Conservation (phyloP, 2,329 filamentous ascomycete species). For the Elsinoe perseae region DNA sequence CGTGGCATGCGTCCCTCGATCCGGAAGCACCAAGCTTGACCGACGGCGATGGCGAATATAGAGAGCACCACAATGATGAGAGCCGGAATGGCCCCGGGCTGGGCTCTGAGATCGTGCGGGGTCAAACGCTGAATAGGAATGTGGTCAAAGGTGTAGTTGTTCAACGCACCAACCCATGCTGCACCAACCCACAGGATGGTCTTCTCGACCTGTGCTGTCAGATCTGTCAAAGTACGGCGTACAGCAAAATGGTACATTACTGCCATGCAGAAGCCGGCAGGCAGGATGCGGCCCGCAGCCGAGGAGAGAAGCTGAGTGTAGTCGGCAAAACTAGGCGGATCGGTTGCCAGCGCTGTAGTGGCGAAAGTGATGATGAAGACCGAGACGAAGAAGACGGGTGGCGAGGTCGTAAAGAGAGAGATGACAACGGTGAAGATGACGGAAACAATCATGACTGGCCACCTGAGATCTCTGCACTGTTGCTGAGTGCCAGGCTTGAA, state of each 20-base stretch:
- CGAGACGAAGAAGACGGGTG: slow-evolving; percentile 75
- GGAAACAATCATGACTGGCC: slow-evolving; percentile 75
- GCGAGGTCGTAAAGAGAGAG: slow-evolving; percentile 72
- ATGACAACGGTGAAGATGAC: slow-evolving; percentile 69
- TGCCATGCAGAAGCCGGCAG: slow-evolving; percentile 78
- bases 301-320: slow-evolving; percentile 68
- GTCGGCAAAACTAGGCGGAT: slow-evolving; percentile 63
- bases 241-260: slow-evolving; percentile 82
- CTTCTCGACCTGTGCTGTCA: slow-evolving; percentile 83
- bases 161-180: slow-evolving; percentile 83
- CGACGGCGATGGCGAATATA: slow-evolving; percentile 59
- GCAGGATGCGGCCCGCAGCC: slow-evolving; percentile 72
- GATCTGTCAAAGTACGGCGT: slow-evolving; percentile 58
- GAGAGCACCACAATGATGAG: slow-evolving; percentile 68
- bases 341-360: slow-evolving; percentile 82
- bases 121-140: slow-evolving; percentile 93
- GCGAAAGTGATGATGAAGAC: slow-evolving; percentile 77
- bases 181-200: slow-evolving; percentile 81
- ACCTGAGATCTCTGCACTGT: slow-evolving; percentile 68
- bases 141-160: slow-evolving; percentile 90
- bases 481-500: slow-evolving; percentile 62
- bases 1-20: slow-evolving; percentile 71
- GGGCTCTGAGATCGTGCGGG: slow-evolving; percentile 75
- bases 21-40: slow-evolving; percentile 79
- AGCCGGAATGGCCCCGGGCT: slow-evolving; percentile 81